phyloP scores from a whole-genome alignment of 805 yeast genomes.

The Tetrapisispora phaffii region DNA sequence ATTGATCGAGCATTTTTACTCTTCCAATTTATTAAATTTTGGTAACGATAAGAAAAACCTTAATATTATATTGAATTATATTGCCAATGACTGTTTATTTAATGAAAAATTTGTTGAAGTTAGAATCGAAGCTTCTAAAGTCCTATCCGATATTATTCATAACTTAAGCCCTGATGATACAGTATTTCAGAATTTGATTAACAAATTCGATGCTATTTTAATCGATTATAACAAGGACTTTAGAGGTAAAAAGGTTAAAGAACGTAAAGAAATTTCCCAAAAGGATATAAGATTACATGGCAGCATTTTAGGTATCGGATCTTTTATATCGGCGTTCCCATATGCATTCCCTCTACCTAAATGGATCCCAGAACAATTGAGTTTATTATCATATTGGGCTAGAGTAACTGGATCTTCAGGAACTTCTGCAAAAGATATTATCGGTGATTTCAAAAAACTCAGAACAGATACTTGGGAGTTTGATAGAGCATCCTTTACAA shows the following conservation, averaged over 20 bases:
- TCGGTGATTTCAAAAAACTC: constrained; percentile 80
- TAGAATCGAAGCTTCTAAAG: constrained; percentile 59
- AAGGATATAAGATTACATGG: constrained; percentile 55
- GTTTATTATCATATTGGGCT: constrained; percentile 60
- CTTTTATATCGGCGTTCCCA: constrained; percentile 81
- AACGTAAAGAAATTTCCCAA: constrained; percentile 30
- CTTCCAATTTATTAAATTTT: constrained; percentile 54
- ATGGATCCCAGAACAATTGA: constrained; percentile 75
- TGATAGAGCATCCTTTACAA: constrained; percentile 64
- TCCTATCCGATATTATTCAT: constrained; percentile 75
- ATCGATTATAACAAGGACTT: constrained; percentile 13
- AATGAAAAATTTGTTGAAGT: constrained; percentile 63
- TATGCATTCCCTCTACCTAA: constrained; percentile 82
- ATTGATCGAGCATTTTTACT: constrained; percentile 60
- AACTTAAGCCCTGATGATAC: constrained; percentile 36
- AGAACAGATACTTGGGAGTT: constrained; percentile 96
- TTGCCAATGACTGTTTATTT: constrained; percentile 41
- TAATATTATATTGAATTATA: constrained; percentile 35
- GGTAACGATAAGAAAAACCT: constrained; percentile 34
- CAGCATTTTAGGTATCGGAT: constrained; percentile 80
- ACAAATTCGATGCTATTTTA: constrained; percentile 31
- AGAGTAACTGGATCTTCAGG: constrained; percentile 73
- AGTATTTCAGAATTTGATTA: constrained; percentile 27
- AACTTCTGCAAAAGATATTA: constrained; percentile 66
- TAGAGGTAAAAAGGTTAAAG: constrained; percentile 7